Evolutionary conservation across 257 asterid genomes (phyloP).

Genomic region (Plantago major): DNA sequence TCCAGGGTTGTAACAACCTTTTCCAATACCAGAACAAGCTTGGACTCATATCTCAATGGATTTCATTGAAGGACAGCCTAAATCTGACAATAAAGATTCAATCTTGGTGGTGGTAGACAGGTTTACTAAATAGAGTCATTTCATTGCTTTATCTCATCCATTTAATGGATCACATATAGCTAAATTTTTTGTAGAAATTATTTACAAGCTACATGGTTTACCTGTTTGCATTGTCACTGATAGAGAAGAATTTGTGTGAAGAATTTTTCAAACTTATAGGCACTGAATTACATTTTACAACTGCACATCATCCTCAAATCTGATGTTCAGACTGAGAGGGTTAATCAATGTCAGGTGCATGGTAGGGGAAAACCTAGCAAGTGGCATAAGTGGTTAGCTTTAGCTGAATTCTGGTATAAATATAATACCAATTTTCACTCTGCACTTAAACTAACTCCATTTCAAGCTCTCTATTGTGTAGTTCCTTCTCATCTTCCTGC

Average conservation of each 20-base stretch:
- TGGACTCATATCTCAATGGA: background rate
- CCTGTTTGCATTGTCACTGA: background rate
- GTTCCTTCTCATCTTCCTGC: background rate
- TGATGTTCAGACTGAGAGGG: conserved; percentile 1
- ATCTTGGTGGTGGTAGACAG: background rate
- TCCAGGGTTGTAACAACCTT: background rate
- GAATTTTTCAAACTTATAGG: background rate
- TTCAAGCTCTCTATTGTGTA: background rate
- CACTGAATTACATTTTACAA: fast-evolving
- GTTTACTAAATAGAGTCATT: background rate
- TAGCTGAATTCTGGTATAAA: conserved; percentile 1
- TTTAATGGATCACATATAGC: background rate
- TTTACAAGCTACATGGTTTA: background rate
- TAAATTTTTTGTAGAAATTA: background rate
- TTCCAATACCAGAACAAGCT: background rate
- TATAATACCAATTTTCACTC: background rate
- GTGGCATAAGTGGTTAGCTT: background rate
- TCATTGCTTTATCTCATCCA: background rate
- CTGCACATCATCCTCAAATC: conserved; percentile 6
- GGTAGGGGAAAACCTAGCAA: background rate
- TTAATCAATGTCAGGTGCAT: background rate
- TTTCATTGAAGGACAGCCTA: background rate
- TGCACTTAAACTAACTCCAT: background rate
- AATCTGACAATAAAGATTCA: background rate
- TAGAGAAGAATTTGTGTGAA: background rate